Conservation (phyloP, 1,284 basidiomycete genomes). For the Malassezia cuniculi region DNA sequence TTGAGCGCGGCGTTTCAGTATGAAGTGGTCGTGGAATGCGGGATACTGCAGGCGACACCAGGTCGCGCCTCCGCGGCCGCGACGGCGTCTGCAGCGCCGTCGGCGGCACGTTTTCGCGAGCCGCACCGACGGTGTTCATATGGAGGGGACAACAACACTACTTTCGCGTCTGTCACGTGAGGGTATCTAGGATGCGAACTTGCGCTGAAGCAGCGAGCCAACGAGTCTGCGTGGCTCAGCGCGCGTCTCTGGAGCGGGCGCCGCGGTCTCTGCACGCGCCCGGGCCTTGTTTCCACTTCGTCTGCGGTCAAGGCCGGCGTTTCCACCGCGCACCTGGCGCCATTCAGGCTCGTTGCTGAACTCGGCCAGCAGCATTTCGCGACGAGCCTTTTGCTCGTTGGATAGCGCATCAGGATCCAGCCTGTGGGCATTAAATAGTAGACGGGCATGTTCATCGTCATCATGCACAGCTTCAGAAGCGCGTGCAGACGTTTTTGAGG, state of each 20-base stretch:
- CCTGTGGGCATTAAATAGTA: slow-evolving; percentile 4
- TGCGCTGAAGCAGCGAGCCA: no score
- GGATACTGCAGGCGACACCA: no score
- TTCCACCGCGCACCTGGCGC: slow-evolving; percentile 11
- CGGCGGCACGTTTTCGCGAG: not conserved
- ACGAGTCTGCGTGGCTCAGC: no score
- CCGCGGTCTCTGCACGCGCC: no score
- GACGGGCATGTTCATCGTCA: slow-evolving; percentile 1
- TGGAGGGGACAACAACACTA: no score
- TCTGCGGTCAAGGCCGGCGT: slow-evolving; percentile 8
- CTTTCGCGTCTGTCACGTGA: no score
- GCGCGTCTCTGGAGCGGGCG: no score
- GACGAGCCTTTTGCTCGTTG: slow-evolving; percentile 3
- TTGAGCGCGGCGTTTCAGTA: slow-evolving; percentile 2
- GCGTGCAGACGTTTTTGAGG: not conserved
- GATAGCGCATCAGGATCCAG: slow-evolving; percentile 2
- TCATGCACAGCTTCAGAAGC: no score
- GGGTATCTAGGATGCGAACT: no score
- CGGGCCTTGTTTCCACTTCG: slow-evolving; percentile 4
- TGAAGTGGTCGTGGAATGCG: no score
- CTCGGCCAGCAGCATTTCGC: slow-evolving; percentile 8
- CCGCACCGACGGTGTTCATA: no score
- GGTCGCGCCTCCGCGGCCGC: no score
- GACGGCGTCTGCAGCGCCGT: slow-evolving; percentile 1
- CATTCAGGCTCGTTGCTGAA: slow-evolving; percentile 14